These are phyloP conservation scores for Solanum chiquidenum DNA, from an alignment of 257 asterid genomes.

Conservation along the genomic window DNA sequence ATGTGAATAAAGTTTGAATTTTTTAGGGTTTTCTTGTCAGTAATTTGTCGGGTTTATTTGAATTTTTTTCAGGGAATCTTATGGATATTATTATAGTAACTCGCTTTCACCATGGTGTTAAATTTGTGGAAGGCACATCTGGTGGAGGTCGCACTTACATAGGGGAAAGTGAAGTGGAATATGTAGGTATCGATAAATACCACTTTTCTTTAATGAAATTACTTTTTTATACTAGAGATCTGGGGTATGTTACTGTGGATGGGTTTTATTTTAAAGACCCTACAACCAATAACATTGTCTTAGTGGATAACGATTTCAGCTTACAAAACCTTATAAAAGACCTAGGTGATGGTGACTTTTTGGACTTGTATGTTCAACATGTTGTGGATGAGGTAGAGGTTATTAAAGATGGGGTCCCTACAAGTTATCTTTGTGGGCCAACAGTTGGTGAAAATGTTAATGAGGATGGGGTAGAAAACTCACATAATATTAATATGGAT, in stretches of 20 bases:
- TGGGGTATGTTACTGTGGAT: neutral
- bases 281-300: neutral
- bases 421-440: neutral
- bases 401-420: neutral
- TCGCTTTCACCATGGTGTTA: neutral
- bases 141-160: neutral
- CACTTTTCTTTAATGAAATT: neutral
- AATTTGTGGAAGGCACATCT: neutral
- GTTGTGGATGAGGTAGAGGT: neutral
- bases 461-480: neutral
- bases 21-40: neutral
- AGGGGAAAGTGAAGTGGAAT: neutral
- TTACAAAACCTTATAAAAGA: too few relatives aligned
- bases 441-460: neutral
- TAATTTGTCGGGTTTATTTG: neutral
- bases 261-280: neutral
- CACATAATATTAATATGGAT: neutral
- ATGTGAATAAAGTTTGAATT: neutral
- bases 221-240: too few relatives aligned
- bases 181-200: neutral
- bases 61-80: too few relatives aligned
- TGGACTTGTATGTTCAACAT: neutral
- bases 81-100: neutral
- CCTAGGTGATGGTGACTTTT: neutral
- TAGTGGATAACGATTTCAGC: neutral